These are phyloP conservation scores for Funneliformis geosporum DNA, from an alignment of 192 early-diverging fungal genomes.

Conservation along the genomic window DNA sequence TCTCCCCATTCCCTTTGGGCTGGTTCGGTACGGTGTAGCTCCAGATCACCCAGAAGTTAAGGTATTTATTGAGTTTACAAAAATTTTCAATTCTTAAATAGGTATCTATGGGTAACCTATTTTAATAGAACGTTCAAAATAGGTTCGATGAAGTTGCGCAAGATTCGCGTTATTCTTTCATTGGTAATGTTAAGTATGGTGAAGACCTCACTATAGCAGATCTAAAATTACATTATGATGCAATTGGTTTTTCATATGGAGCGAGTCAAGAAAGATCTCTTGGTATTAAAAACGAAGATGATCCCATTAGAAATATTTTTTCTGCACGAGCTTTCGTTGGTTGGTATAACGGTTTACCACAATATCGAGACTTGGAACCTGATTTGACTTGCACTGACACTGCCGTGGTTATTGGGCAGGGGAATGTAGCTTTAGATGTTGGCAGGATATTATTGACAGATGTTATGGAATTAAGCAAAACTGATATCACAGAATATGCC, in stretches of 20 bases:
- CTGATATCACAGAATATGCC: conserved; percentile 83
- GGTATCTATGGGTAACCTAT: conserved; percentile 20
- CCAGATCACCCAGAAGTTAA: conserved; percentile 98
- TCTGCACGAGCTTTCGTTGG: conserved; percentile 86
- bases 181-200: conserved; percentile 81
- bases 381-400: conserved; percentile 72
- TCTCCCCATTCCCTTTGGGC: conserved; percentile 83
- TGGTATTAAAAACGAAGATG: conserved; percentile 68
- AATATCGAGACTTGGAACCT: conserved; percentile 56
- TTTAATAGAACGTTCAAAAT: conserved; percentile 73
- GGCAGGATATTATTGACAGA: conserved; percentile 82
- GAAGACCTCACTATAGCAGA: conserved; percentile 48
- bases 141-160: conserved; percentile 81
- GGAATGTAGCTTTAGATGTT: conserved; percentile 93
- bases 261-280: conserved; percentile 73
- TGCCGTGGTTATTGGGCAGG: conserved; percentile 85
- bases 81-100: not conserved
- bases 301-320: conserved; percentile 55
- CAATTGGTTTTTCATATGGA: conserved; percentile 84
- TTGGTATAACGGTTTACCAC: conserved; percentile 93
- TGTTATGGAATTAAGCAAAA: conserved; percentile 70
- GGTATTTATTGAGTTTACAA: conserved; percentile 43
- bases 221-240: conserved; percentile 67
- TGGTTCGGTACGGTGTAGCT: conserved; percentile 93
- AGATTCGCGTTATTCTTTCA: conserved; percentile 69